Percentiles rank a stretch among this genome's conserved stretches.
These are phyloP conservation scores for Dictyostelium firmibasis DNA, from an alignment of 78 protist genomes.

Conservation along the genomic window DNA sequence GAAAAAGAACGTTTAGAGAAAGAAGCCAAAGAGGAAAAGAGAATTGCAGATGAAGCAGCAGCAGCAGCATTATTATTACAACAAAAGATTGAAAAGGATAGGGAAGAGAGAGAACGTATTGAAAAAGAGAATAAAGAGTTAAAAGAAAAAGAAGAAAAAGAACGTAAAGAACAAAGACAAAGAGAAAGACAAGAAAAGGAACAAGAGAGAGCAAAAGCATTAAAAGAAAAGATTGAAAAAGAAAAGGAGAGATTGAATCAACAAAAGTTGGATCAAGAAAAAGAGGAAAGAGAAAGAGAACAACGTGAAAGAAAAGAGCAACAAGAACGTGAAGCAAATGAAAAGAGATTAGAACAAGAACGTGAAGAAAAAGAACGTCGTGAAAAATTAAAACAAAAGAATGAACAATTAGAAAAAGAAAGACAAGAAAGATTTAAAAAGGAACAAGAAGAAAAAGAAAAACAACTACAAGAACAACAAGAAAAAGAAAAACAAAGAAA, in stretches of 20 bases:
- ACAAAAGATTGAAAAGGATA: background rate
- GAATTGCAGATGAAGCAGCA: slow-evolving; percentile 36
- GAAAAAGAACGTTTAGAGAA: slow-evolving; percentile 2
- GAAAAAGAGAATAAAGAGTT: background rate
- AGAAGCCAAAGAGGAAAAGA: background rate
- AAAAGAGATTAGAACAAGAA: background rate
- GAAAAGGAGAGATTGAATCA: background rate
- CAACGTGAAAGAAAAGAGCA: background rate
- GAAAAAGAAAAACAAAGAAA: background rate
- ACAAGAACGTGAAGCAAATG: slow-evolving; percentile 11
- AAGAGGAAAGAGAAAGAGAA: background rate
- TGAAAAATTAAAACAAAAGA: background rate
- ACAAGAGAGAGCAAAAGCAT: background rate
- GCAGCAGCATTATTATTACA: background rate
- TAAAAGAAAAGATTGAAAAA: background rate
- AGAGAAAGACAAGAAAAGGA: slow-evolving; percentile 9
- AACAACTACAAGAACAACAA: background rate
- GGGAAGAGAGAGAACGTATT: background rate
- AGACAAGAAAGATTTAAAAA: background rate
- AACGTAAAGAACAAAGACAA: background rate
- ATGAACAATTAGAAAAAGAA: background rate
- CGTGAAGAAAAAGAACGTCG: background rate
- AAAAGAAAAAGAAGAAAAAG: background rate
- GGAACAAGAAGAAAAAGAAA: background rate
- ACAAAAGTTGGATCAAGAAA: background rate